These are phyloP conservation scores for Kwoniella europaea DNA, from an alignment of 768 basidiomycete species.

Conservation along the genomic window DNA sequence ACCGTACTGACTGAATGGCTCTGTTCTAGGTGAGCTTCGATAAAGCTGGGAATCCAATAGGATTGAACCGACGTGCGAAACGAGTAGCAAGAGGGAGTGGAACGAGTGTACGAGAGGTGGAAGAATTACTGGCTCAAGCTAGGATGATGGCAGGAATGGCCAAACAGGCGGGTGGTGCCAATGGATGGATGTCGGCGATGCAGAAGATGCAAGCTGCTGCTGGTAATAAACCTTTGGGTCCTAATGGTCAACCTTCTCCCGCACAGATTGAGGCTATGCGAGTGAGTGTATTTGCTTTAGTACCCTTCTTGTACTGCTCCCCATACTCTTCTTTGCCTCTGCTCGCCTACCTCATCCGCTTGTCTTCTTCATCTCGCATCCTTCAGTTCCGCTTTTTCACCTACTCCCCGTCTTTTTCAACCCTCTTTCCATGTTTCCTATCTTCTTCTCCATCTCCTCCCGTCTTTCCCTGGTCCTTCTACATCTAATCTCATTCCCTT, in stretches of 20 bases:
- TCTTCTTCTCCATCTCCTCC: too few relatives aligned
- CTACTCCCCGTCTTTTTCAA: background rate
- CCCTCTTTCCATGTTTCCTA: too few relatives aligned
- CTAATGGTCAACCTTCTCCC: constrained; percentile 86
- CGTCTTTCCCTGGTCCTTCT: too few relatives aligned
- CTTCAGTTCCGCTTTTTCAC: background rate
- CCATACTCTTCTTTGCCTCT: background rate
- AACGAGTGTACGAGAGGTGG: constrained; percentile 95
- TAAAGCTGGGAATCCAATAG: constrained; percentile 58
- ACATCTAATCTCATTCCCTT: too few relatives aligned
- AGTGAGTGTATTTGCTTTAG: constrained; percentile 61
- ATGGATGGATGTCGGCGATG: constrained; percentile 87
- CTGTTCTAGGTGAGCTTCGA: constrained; percentile 49
- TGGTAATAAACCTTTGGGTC: constrained; percentile 83
- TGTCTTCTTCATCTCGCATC: background rate
- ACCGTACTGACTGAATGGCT: background rate
- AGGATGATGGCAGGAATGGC: constrained; percentile 99
- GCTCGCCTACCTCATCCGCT: background rate
- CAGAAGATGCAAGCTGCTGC: constrained; percentile 90
- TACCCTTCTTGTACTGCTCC: background rate
- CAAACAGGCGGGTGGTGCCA: constrained; percentile 95
- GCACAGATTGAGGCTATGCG: constrained; percentile 94
- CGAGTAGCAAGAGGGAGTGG: constrained; percentile 92
- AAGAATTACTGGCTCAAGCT: constrained; percentile 93
- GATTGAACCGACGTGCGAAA: constrained; percentile 86